Base-by-base conservation (phyloP, 2,329 filamentous ascomycete species). In the Penicillium frequentans region DNA sequence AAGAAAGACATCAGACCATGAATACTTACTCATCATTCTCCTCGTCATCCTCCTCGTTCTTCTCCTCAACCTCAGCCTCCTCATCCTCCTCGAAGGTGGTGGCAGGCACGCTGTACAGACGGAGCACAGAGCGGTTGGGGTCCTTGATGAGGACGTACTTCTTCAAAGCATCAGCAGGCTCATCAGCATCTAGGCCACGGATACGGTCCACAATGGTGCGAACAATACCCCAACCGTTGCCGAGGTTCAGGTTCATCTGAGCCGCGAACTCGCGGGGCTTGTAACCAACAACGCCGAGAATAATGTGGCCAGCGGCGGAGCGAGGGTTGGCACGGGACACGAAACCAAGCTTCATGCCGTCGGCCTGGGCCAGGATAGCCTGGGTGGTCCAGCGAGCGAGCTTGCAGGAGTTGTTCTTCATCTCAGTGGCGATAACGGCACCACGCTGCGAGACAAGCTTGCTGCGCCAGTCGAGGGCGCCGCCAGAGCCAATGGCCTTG, bases 331-430 rank as follows among this genome's bases (percentile, higher is more conserved):
- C 85, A 70, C 95, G 92, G 53, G 93, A 97, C 62, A 99, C 92
- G 80, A 99, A 99, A 70, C 93, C 95, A 75, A 99, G 87, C 84
- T 98, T 99, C 92, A 99, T 97, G 65, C 92, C 84, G 74, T 99
- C 95, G n/a, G 95, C 93, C 80, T 93, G 93, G 75, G 93, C 93
- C 57, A 99, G 86, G 72, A 99, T 97, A 72, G 90, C 91, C 83
- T 99, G 95, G 44, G 93, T 91, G 31, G 95, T 96, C 95, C 95
- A 99, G 75, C 95, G 85, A 57, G 95, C 95, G 62, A 99, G 88
- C 84, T 99, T 99, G 89, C 91, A 96, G 73, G 88, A 92, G 86
- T 99, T 99, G 86, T 99, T 99, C 90, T 99, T 99, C 95, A 99
- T 99, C 82, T 99, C 95, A 13, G 95, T 99, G 21, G 95, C 95